Base-by-base conservation (phyloP, 768 basidiomycete genomes). In the Trametopsis cervina region DNA sequence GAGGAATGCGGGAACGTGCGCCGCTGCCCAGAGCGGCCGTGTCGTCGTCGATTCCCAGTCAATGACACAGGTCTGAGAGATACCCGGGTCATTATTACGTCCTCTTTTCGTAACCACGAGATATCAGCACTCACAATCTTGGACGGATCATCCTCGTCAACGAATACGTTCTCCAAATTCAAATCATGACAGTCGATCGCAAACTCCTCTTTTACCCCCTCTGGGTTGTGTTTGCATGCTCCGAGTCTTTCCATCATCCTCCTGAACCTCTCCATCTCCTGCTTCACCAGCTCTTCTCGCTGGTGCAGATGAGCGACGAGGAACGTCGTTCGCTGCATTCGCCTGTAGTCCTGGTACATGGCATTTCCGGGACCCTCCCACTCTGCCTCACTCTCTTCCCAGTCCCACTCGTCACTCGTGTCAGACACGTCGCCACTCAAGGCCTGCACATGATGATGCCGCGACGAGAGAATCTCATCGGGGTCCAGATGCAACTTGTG, bases 21-120 rank as follows among this genome's bases (percentile, higher is more conserved):
- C 86, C 50, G 80, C 83, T 17, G 85, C 83, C 88, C 88, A 91
- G 17, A 92, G 73, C 3, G 89, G 89, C 12, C 89, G 75, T 7
- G 82, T 88, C 10, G 86, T 88, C n/a, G 89, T 90, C 13, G 89
- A 87, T 61, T 92, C 89, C 89, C 87, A 90, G 57, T 92, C 89
- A 36, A 92, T 91, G 49, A 92, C 77, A 57, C 86, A 87, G 1
- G 87, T 86, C 89, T 92, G 58, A 4, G 4, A 42, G 23, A 12
- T 12, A 54, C 37, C 29, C 29, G 15, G 29, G 29, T 33, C 29
- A 33, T 33, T 33, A 33, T 33, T 7, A 33, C 29, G 29, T 33
- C 15, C 15, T 7, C 7, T 15, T 33, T 7, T 33, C 15, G 29
- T n/a, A n/a, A 20, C 29, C n/a, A 37, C 42, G 25, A 45, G 40